Percentiles rank a stretch among this genome's conserved stretches.
phyloP scores from a whole-genome alignment of 1,284 basidiomycete genomes.

The Malassezia nana region DNA sequence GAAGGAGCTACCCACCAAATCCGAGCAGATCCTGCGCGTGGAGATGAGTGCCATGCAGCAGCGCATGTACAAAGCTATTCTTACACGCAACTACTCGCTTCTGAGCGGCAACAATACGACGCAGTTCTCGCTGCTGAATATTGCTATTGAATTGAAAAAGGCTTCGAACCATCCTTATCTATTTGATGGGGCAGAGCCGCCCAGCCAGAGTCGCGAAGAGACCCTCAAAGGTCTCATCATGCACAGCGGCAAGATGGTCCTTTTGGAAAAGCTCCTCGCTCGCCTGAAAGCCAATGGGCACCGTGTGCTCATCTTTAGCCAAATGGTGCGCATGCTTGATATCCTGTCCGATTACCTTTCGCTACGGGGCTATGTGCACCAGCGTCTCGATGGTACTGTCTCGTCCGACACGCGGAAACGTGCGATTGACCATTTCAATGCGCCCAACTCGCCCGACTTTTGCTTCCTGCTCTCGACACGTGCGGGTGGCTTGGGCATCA shows the following conservation, averaged over 20 bases:
- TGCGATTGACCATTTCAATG: constrained; percentile 68
- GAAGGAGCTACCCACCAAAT: constrained; percentile 91
- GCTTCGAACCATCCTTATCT: constrained; percentile 81
- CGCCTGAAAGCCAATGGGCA: constrained; percentile 51
- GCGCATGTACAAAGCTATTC: constrained; percentile 97
- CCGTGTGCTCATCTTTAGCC: constrained; percentile 59
- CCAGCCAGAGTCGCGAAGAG: constrained; percentile 67
- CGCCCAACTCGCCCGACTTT: constrained; percentile 61
- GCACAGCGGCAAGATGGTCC: constrained; percentile 52
- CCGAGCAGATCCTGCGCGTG: constrained; percentile 90
- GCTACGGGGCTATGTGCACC: constrained; percentile 73
- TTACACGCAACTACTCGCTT: constrained; percentile 89
- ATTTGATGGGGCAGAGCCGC: constrained; percentile 85
- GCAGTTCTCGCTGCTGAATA: constrained; percentile 66
- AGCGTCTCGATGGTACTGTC: constrained; percentile 67
- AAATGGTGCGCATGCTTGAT: constrained; percentile 98
- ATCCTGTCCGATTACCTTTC: constrained; percentile 95
- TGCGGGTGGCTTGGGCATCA: constrained; percentile 47
- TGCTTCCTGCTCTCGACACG: constrained; percentile 46
- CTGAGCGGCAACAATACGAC: constrained; percentile 66
- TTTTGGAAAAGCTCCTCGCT: constrained; percentile 51
- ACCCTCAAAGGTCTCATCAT: constrained; percentile 52
- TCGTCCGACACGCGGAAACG: constrained; percentile 72
- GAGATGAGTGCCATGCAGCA: constrained; percentile 97
- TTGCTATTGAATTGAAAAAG: constrained; percentile 49